A percentile compares a stretch with the other conserved stretches of the same genome.
These are phyloP conservation scores for Thermothelomyces thermophilus DNA, from an alignment of 2,329 filamentous ascomycete species.

Conservation along the genomic window DNA sequence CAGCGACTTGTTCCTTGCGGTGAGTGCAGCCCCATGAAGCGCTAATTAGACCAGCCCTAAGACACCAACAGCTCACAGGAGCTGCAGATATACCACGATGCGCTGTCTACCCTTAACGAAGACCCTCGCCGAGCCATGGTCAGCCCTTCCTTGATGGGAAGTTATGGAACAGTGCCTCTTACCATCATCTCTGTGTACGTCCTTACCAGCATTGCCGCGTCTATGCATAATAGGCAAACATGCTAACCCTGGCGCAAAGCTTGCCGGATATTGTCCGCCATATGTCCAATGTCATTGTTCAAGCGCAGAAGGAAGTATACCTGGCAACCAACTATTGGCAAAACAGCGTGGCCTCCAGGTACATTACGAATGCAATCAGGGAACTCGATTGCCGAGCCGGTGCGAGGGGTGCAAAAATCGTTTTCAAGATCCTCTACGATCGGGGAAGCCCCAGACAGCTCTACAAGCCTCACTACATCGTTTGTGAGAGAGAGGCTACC, in stretches of 20 bases:
- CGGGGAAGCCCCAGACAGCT: constrained; percentile 59
- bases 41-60: no score
- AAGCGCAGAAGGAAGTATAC: constrained; percentile 65
- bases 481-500: constrained; percentile 52
- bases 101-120: constrained; percentile 48
- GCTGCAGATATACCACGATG: constrained; percentile 57
- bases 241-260: constrained; percentile 24
- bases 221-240: no score
- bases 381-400: constrained; percentile 63
- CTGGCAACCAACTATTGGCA: constrained; percentile 74
- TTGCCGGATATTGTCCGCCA: constrained; percentile 66
- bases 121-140: constrained; percentile 46
- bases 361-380: constrained; percentile 60
- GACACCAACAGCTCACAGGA: constrained; percentile 2
- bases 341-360: constrained; percentile 57
- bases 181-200: constrained; percentile 57
- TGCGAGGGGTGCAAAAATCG: constrained; percentile 47
- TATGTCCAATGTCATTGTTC: constrained; percentile 68
- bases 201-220: background rate
- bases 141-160: constrained; percentile 46
- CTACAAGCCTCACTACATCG: constrained; percentile 57
- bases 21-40: constrained; percentile 25
- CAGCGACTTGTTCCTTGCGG: constrained; percentile 60
- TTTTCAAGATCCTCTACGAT: constrained; percentile 72
- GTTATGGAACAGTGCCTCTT: constrained; percentile 56